phyloP scores from a whole-genome alignment of 2,329 filamentous ascomycete species.

The Beauveria varroae region DNA sequence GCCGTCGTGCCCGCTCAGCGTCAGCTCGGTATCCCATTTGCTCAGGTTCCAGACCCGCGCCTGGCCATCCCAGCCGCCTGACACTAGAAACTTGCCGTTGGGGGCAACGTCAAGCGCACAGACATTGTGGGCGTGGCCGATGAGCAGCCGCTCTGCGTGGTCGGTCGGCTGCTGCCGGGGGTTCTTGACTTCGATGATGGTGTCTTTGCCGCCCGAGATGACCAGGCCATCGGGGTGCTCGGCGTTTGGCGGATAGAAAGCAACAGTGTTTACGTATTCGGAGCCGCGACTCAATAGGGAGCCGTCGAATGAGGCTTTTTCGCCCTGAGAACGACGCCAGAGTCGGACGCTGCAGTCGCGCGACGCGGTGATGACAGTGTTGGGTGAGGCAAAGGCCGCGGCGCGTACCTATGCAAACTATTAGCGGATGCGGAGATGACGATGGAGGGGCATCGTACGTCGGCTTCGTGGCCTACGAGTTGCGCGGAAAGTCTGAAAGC shows the following conservation, averaged over 20 bases:
- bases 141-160: constrained; percentile 75
- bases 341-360: constrained; percentile 83
- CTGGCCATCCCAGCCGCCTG: constrained; percentile 88
- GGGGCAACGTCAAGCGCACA: constrained; percentile 76
- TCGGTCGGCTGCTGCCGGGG: constrained; percentile 59
- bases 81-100: constrained; percentile 68
- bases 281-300: constrained; percentile 73
- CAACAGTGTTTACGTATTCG: constrained; percentile 79
- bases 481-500: constrained; percentile 92
- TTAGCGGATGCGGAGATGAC: constrained; percentile 13
- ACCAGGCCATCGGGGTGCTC: constrained; percentile 72
- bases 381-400: constrained; percentile 67
- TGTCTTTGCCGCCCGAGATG: constrained; percentile 82
- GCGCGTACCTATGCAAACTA: constrained; percentile 63
- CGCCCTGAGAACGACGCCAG: constrained; percentile 64
- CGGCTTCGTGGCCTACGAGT: constrained; percentile 81
- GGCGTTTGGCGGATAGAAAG: constrained; percentile 63
- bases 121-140: constrained; percentile 83
- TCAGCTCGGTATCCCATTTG: constrained; percentile 70
- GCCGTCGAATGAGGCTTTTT: constrained; percentile 66
- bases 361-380: constrained; percentile 74
- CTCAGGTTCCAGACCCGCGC: constrained; percentile 80
- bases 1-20: constrained; percentile 68
- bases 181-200: constrained; percentile 82
- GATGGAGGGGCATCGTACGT: constrained; percentile 49